phyloP scores from a whole-genome alignment of 768 basidiomycete genomes.

The Gloeophyllum trabeum region DNA sequence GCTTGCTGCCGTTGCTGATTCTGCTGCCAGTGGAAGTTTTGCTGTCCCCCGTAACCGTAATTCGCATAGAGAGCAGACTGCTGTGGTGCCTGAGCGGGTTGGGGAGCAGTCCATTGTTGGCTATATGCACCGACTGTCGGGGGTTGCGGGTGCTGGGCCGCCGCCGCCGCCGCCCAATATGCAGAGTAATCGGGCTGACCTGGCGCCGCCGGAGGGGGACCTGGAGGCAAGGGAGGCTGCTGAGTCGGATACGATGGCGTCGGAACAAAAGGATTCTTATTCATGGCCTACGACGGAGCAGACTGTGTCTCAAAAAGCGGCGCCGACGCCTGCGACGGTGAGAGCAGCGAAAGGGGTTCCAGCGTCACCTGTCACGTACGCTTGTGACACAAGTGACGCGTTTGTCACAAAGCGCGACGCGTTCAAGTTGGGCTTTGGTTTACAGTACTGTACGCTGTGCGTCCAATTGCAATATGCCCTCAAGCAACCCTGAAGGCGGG shows the following conservation, averaged over 20 bases:
- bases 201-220: slow-evolving; percentile 62
- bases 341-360: no score
- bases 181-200: slow-evolving; percentile 63
- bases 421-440: no score
- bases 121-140: slow-evolving; percentile 40
- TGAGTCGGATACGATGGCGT: slow-evolving; percentile 57
- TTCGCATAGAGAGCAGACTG: slow-evolving; percentile 84
- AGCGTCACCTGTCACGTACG: no score
- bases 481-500: no score
- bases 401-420: no score
- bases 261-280: slow-evolving; percentile 77
- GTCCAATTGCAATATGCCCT: no score
- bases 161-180: slow-evolving; percentile 61
- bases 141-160: slow-evolving; percentile 38
- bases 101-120: slow-evolving; percentile 57
- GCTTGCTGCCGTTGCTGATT: slow-evolving; percentile 52
- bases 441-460: no score
- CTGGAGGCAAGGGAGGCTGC: slow-evolving; percentile 73
- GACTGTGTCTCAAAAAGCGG: no score
- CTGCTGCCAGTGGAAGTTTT: slow-evolving; percentile 45
- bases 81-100: slow-evolving; percentile 41
- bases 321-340: no score
- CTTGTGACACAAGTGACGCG: no score
- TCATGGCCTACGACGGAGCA: slow-evolving; percentile 39
- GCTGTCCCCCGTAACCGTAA: slow-evolving; percentile 78